Conservation (phyloP, 352 stramenopile genomes). For the Globisporangium parvum region DNA sequence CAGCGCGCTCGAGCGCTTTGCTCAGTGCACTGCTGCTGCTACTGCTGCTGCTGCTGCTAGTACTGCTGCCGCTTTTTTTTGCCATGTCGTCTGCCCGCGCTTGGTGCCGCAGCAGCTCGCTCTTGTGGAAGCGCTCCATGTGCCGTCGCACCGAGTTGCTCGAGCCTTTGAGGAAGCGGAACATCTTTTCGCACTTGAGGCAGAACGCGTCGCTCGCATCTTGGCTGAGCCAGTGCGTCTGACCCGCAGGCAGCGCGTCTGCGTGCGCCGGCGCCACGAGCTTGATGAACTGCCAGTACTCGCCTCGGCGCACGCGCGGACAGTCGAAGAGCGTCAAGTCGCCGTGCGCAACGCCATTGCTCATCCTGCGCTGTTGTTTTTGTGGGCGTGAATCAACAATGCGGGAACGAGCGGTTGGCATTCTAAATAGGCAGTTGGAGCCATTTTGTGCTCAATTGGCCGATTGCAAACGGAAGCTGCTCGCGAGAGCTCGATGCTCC, state of each 20-base stretch:
- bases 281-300: conserved; percentile 66
- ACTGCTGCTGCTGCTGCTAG: no score
- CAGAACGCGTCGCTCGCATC: conserved; percentile 46
- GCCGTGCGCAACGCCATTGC: conserved; percentile 39
- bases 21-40: background rate
- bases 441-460: no score
- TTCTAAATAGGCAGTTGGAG: no score
- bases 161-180: conserved; percentile 50
- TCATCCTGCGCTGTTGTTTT: conserved; percentile 26
- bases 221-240: conserved; percentile 52
- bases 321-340: conserved; percentile 53
- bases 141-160: conserved; percentile 52
- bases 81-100: conserved; percentile 14
- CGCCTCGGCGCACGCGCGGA: conserved; percentile 40
- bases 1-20: conserved; percentile 2
- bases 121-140: conserved; percentile 52
- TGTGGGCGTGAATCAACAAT: no score
- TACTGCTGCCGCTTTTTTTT: background rate
- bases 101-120: conserved; percentile 29
- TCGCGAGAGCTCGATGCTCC: no score
- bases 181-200: conserved; percentile 36
- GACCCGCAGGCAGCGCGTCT: conserved; percentile 19
- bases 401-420: no score
- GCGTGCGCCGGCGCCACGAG: conserved; percentile 30
- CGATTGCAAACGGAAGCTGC: no score